Percentiles rank a stretch among this genome's conserved stretches.
Evolutionary conservation across 2,329 filamentous ascomycete genomes (phyloP).

Genomic region (Pseudogymnoascus sp.): DNA sequence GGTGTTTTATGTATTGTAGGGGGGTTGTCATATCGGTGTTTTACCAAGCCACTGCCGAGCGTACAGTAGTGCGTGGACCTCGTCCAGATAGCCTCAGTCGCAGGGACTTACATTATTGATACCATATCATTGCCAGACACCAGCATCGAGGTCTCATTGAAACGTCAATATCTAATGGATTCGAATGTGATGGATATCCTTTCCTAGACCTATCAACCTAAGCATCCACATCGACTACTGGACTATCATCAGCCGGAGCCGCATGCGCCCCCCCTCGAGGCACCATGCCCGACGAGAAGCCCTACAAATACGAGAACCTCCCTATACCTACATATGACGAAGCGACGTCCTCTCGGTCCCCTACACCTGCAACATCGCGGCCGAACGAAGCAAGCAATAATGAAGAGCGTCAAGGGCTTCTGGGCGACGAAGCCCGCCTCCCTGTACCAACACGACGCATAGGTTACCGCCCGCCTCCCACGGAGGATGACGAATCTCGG

Average conservation of each 20-base stretch:
- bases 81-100: neutral
- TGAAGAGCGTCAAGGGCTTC: conserved; percentile 70
- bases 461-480: conserved; percentile 74
- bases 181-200: neutral
- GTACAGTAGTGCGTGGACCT: conserved; percentile 8
- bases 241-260: neutral
- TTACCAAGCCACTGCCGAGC: conserved; percentile 9
- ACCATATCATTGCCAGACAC: conserved; percentile 4
- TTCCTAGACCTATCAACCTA: conserved; percentile 1
- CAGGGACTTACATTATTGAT: neutral
- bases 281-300: conserved; percentile 44
- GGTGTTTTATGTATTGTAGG: conserved; percentile 10
- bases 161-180: conserved; percentile 6
- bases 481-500: conserved; percentile 65
- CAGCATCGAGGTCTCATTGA: conserved; percentile 1
- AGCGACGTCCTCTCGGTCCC: conserved; percentile 56
- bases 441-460: conserved; percentile 37
- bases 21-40: conserved; percentile 7
- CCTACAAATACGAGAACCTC: conserved; percentile 50
- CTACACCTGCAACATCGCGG: conserved; percentile 54
- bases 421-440: conserved; percentile 44
- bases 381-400: conserved; percentile 61
- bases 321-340: conserved; percentile 83
- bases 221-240: neutral
- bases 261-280: conserved; percentile 7